Base-by-base conservation (phyloP, 768 basidiomycete genomes). In the Harrya chromipes region DNA sequence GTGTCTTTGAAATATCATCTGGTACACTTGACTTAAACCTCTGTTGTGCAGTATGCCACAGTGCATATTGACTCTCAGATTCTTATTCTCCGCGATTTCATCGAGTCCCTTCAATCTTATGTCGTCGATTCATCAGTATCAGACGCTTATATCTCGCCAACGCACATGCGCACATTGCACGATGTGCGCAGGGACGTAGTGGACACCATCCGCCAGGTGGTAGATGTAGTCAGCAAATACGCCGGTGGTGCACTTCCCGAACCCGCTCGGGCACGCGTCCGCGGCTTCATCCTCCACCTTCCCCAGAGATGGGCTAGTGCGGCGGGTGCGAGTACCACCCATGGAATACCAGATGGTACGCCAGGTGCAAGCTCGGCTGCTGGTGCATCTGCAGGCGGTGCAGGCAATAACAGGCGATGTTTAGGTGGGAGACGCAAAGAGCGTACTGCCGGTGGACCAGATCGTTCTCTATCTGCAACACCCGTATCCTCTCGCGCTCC, bases 21-120 rank as follows among this genome's bases (percentile, higher is more conserved):
- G 21, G 35, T 24, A 0, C 24, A 31, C 23, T n/a, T 24, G 55
- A 24, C 45, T 43, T 40, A 45, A n/a, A 16, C 2, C 13, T 24
- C 36, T 35, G 46, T 26, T 40, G 43, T 16, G 9, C 51, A 93
- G 90, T 94, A 89, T 61, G 92, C 93, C 9, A 93, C 91, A 1
- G 72, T 77, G 0, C 90, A 90, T 51, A 93, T 94, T 59, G 90
- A 94, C 59, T 83, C 84, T 3, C 93, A 94, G 59, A 94, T 93
- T 37, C 73, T 86, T 21, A 78, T 91, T 46, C 77, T 95, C 11
- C 86, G 90, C 6, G 84, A 90, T 54, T 93, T 94, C 63, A 91
- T 87, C 36, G 80, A 82, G 6, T 81, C 84, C 9, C 71, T 90
- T 2, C 84, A 85, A 48, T 63, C 70, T 29, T 55, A 58, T 26